Base-by-base conservation (phyloP, 768 basidiomycete species). In the Leccinellum rugosiceps region DNA sequence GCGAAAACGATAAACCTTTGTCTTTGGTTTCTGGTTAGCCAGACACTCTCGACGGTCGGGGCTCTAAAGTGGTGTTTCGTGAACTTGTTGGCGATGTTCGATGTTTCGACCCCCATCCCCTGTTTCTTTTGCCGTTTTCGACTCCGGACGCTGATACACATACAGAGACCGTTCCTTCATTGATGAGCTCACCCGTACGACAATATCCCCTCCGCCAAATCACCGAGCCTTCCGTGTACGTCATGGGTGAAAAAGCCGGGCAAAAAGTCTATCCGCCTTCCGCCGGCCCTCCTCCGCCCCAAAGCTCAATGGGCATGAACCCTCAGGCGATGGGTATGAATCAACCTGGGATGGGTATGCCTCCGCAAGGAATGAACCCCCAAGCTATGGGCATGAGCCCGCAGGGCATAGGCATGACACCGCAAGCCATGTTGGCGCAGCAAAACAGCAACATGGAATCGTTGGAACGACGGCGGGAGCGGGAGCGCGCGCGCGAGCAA, bases 361-460 rank as follows among this genome's bases (percentile, higher is more conserved):
- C 57, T 1, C 71, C 59, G 2, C 71, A 65, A 19, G 64, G 61
- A 47, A 60, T 69, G 68, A 68, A 61, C 13, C 64, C 68, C 10
- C 68, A 64, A 44, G 51, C 45, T 21, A 46, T 46, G 26, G 64
- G 62, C 45, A 60, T 69, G 68, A 68, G 58, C 15, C 64, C 70
- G 4, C 68, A 64, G 34, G 51, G 53, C 3, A 62, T 63, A 35
- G 58, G 61, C 17, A 75, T 77, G 72, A 59, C 65, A 58, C 75
- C 58, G 15, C 86, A 87, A 60, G 86, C 83, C 0, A 81, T 88
- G 81, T 71, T 92, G 0, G 84, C 83, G 8, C 88, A 88, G 65
- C 88, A 90, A 64, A 90, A 85, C 58, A 82, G 58, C 57, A 82
- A 77, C 32, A 87, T 91, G 86, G 88, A 88, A 60, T 78, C 83